Evolutionary conservation across 495 filamentous ascomycete species (phyloP).

Genomic region (Bathelium albidoporum): DNA sequence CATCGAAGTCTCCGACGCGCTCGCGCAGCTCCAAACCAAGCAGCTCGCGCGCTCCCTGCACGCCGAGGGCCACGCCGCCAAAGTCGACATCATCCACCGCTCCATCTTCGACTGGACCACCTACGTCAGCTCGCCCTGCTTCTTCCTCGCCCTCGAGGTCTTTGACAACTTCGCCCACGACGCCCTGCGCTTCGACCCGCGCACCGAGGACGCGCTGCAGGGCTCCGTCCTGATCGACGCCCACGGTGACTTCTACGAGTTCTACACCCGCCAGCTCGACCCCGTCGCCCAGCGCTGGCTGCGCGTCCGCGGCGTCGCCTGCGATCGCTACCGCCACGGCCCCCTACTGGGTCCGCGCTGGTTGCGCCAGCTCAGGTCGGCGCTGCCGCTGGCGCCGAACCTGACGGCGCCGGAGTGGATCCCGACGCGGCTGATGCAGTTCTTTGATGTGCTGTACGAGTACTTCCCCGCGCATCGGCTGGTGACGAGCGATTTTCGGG

Average conservation of each 20-base stretch:
- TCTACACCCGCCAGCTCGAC: slow-evolving; percentile 69
- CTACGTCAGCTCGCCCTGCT: slow-evolving; percentile 81
- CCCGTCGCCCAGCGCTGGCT: slow-evolving; percentile 76
- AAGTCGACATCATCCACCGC: slow-evolving; percentile 86
- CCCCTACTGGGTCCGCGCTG: slow-evolving; percentile 40
- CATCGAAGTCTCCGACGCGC: slow-evolving; percentile 79
- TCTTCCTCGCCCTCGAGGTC: slow-evolving; percentile 96
- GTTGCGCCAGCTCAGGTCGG: slow-evolving; percentile 46
- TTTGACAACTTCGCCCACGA: slow-evolving; percentile 99
- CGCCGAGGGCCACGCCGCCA: slow-evolving; percentile 61
- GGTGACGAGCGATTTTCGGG: slow-evolving; percentile 83
- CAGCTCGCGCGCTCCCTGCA: slow-evolving; percentile 56
- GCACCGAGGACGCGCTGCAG: slow-evolving; percentile 68
- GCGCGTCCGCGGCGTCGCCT: slow-evolving; percentile 60
- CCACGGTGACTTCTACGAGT: slow-evolving; percentile 87
- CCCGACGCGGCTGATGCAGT: slow-evolving; percentile 87
- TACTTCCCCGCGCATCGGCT: slow-evolving; percentile 86
- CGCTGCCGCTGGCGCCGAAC: slow-evolving; percentile 60
- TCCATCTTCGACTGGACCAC: slow-evolving; percentile 91
- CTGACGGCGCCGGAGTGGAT: slow-evolving; percentile 80
- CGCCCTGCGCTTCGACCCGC: slow-evolving; percentile 71
- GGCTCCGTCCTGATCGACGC: slow-evolving; percentile 75
- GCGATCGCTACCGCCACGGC: slow-evolving; percentile 14
- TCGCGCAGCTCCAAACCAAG: slow-evolving; percentile 66
- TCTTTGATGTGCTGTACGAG: slow-evolving; percentile 78